Evolutionary conservation across 2,329 filamentous ascomycete species (phyloP).

Genomic region (Trichoderma sp.): DNA sequence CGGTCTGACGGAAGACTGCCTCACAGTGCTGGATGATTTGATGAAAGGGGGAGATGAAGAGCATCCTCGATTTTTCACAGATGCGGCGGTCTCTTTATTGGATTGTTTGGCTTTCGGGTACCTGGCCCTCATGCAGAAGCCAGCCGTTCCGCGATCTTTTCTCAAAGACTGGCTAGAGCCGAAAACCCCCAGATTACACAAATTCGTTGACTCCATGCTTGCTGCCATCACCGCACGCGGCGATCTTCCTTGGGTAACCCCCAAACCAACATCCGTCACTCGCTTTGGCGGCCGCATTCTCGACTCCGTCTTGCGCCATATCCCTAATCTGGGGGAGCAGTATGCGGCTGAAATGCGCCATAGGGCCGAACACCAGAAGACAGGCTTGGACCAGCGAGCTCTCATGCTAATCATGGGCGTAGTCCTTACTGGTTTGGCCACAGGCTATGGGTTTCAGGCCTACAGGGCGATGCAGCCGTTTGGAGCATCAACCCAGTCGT

Average conservation of each 20-base stretch:
- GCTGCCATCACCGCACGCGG: conserved; percentile 24
- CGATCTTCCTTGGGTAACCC: conserved; percentile 31
- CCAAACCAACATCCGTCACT: conserved; percentile 26
- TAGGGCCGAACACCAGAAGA: conserved; percentile 34
- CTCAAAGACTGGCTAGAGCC: conserved; percentile 42
- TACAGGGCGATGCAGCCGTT: conserved; percentile 46
- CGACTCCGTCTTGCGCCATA: conserved; percentile 36
- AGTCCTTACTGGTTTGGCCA: conserved; percentile 38
- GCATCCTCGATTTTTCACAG: conserved; percentile 34
- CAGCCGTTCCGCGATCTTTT: conserved; percentile 44
- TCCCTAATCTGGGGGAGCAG: conserved; percentile 36
- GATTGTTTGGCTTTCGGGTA: conserved; percentile 84
- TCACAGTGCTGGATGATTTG: conserved; percentile 67
- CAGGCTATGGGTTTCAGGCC: conserved; percentile 40
- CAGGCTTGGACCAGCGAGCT: conserved; percentile 35
- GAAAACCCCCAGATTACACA: conserved; percentile 32
- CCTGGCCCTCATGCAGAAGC: conserved; percentile 66
- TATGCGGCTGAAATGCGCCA: conserved; percentile 40
- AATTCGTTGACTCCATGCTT: conserved; percentile 35
- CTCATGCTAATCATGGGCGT: conserved; percentile 35
- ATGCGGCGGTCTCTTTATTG: conserved; percentile 39
- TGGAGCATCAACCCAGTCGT: conserved; percentile 45
- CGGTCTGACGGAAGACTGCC: conserved; percentile 66
- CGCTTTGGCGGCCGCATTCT: conserved; percentile 33
- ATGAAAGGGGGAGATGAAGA: conserved; percentile 26